Base-by-base conservation (phyloP, 2,329 filamentous ascomycete species). In the Fusarium pseudonygamai region DNA sequence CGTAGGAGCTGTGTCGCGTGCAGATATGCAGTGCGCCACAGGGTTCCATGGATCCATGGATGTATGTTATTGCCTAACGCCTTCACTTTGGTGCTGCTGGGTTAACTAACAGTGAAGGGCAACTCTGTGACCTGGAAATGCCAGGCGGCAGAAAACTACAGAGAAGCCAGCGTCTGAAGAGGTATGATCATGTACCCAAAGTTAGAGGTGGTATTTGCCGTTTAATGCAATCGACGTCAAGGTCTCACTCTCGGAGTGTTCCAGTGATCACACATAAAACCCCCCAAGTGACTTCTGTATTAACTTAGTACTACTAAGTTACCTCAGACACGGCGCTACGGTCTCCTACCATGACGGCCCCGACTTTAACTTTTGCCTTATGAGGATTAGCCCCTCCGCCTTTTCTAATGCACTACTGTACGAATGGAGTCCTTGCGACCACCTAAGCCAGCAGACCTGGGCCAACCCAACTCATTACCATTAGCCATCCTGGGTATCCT, bases 381-480 rank as follows among this genome's bases (percentile, higher is more conserved):
- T 68, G 18, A 20, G 71, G 72, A 50, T 58, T 73, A 73, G 71
- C 56, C 59, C 55, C 53, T 69, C 71, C 71, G 67, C 71, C 71
- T 60, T 73, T 68, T 67, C 58, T 34, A 65, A 68, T 74, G 64
- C 71, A 39, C 71, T 74, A 74, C 65, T 69, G 67, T 69, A 69
- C 50, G 67, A 42, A 65, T 70, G 59, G 67, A 60, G 71, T 67
- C 71, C 67, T 71, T 66, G 70, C 61, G 66, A 71, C 66, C 60
- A 67, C 71, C 67, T 71, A 67, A 62, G 59, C 66, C 64, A 67
- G 63, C 65, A 64, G 58, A 45, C 58, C 46, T 46, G 39, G 49
- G 46, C 39, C 61, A 53, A 71, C 40, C 57, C 69, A 70, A 53
- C 59, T 56, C 67, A 64, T 73, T 62, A 57, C 65, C 65, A 56